A percentile compares a stretch with the other conserved stretches of the same genome.
Conservation (phyloP, 352 stramenopile genomes). For the Globisporangium nagaii region DNA sequence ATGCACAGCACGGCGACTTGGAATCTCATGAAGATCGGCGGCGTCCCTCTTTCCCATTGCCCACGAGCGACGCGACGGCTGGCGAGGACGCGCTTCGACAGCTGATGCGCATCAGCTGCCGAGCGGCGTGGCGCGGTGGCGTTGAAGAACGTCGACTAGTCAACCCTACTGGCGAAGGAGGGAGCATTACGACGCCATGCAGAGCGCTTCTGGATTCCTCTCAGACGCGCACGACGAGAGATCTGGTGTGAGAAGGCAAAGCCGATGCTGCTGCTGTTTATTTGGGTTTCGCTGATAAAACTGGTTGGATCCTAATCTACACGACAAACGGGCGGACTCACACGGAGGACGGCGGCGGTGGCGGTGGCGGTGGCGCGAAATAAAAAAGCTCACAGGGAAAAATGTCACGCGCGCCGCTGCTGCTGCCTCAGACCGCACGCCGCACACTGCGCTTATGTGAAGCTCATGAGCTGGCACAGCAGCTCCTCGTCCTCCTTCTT, state of each 20-base stretch:
- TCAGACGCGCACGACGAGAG: too few species aligned
- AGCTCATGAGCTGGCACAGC: constrained; percentile 77
- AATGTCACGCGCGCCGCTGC: neutral
- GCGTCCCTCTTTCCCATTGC: too few species aligned
- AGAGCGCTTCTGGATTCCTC: neutral
- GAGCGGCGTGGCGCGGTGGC: neutral
- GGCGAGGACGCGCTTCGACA: too few species aligned
- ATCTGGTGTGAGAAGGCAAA: too few species aligned
- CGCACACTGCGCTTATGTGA: constrained; percentile 34
- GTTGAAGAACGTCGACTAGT: neutral
- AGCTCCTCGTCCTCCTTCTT: constrained; percentile 98
- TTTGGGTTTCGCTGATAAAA: constrained; percentile 6
- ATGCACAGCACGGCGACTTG: too few species aligned
- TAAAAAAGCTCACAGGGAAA: constrained; percentile 6
- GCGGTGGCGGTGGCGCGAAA: neutral
- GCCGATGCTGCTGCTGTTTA: constrained; percentile 1
- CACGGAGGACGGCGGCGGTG: neutral
- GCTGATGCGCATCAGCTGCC: neutral
- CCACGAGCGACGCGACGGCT: too few species aligned
- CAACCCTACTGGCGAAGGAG: neutral
- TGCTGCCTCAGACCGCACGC: neutral
- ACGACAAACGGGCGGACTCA: constrained; percentile 5
- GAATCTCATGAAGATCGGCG: too few species aligned
- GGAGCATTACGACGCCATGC: too few species aligned
- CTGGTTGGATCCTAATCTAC: constrained; percentile 13